phyloP scores from a whole-genome alignment of 768 basidiomycete genomes.

The Tricholoma flavovirens region DNA sequence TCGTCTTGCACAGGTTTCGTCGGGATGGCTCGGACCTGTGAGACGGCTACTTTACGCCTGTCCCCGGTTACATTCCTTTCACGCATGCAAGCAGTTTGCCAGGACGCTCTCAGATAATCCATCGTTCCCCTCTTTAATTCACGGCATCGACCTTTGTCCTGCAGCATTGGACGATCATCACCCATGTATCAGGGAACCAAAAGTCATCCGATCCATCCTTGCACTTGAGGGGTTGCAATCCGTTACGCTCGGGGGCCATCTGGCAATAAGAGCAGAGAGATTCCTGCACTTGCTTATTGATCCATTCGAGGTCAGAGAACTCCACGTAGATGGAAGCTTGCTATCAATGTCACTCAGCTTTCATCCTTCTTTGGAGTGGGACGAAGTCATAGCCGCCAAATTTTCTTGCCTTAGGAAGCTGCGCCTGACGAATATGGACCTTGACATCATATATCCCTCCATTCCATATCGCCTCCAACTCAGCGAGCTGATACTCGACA shows the following conservation, averaged over 20 bases:
- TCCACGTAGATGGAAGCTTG: constrained; percentile 43
- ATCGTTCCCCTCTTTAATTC: constrained; percentile 30
- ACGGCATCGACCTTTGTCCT: constrained; percentile 38
- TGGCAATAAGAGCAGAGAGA: constrained; percentile 41
- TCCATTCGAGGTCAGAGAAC: constrained; percentile 33
- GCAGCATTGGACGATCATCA: constrained; percentile 9
- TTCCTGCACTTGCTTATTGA: constrained; percentile 38
- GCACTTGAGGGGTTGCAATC: constrained; percentile 34
- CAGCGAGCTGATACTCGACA: constrained; percentile 35
- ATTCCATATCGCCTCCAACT: constrained; percentile 30
- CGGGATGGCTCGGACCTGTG: constrained; percentile 39
- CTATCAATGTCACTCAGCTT: constrained; percentile 19
- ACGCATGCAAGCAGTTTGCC: constrained; percentile 35
- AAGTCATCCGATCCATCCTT: constrained; percentile 37
- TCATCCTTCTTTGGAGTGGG: constrained; percentile 46
- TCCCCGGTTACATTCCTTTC: constrained; percentile 37
- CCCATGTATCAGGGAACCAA: constrained; percentile 23
- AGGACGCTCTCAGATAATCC: constrained; percentile 35
- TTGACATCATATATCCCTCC: constrained; percentile 34
- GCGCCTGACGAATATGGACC: constrained; percentile 36
- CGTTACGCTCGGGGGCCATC: constrained; percentile 43
- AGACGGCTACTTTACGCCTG: constrained; percentile 40
- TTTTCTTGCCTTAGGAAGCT: constrained; percentile 40
- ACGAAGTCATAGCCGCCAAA: constrained; percentile 40
- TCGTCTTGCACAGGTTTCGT: constrained; percentile 45